Percentiles rank a stretch among this genome's conserved stretches.
These are phyloP conservation scores for Xylariaceae sp. DNA, from an alignment of 2,329 filamentous ascomycete species.

Conservation along the genomic window DNA sequence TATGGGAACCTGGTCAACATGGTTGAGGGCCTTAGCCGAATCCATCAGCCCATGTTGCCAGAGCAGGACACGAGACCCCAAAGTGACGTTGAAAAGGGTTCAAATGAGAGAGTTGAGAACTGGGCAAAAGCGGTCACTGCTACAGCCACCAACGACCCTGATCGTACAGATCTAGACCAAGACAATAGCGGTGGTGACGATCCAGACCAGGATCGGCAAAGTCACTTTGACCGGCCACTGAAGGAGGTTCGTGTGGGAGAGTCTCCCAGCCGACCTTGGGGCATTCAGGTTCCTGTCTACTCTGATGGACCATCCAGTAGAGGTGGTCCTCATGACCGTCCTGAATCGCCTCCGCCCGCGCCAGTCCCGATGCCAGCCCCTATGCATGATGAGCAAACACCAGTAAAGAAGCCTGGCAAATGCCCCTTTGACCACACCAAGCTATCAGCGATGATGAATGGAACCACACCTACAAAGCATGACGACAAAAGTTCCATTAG, in stretches of 20 bases:
- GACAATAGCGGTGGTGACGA: slow-evolving; percentile 39
- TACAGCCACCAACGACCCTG: slow-evolving; percentile 31
- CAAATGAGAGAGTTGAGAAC: slow-evolving; percentile 71
- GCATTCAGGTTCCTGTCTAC: slow-evolving; percentile 32
- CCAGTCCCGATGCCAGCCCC: slow-evolving; percentile 46
- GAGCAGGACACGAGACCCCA: slow-evolving; percentile 43
- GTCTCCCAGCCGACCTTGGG: slow-evolving; percentile 73
- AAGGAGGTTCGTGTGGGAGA: slow-evolving; percentile 92
- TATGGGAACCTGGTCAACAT: slow-evolving; percentile 90
- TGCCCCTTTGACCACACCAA: slow-evolving; percentile 57
- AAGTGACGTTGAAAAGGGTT: slow-evolving; percentile 45
- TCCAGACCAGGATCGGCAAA: slow-evolving; percentile 59
- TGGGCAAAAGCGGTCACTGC: slow-evolving; percentile 78
- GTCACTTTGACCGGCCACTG: slow-evolving; percentile 77
- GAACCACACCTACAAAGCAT: slow-evolving; percentile 20
- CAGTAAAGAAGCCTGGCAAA: slow-evolving; percentile 35
- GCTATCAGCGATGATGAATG: slow-evolving; percentile 31
- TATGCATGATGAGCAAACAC: slow-evolving; percentile 18
- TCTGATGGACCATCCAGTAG: slow-evolving; percentile 31
- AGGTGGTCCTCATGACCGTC: slow-evolving; percentile 34
- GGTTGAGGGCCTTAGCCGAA: slow-evolving; percentile 84
- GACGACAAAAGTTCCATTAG: slow-evolving; percentile 21
- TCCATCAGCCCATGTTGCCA: slow-evolving; percentile 84
- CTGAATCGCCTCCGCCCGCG: slow-evolving; percentile 54
- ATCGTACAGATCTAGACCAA: slow-evolving; percentile 35